Evolutionary conservation across 2,329 filamentous ascomycete genomes (phyloP), one percentile per base, ranked within the genome.

Genomic region (Penicillium sp.): DNA sequence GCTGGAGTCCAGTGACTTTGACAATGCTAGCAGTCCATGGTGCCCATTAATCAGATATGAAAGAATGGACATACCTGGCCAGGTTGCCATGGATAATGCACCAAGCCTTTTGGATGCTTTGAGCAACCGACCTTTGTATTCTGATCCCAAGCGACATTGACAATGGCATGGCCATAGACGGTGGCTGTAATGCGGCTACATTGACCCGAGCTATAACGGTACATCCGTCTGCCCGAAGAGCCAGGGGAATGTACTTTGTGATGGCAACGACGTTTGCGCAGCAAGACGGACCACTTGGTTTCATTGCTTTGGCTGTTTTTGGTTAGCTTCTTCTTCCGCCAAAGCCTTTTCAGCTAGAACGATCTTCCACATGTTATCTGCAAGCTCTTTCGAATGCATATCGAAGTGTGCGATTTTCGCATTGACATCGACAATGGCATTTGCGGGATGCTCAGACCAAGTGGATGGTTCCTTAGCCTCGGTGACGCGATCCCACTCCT

Each of bases 401-500:
- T 77, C 74, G 3, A 59, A 59, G 27, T 67, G 49, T 9, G 37
- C 48, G 9, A 76, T 69, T 40, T 68, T 63, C 13, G 56, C 19
- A 17, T 62, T 62, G 10, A 70, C 62, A 13, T 70, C 64, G 10
- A 60, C 33, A 12, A 72, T 38, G 43, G 64, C 58, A 12, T 40
- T 50, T 48, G 61, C 42, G 37, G 71, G 43, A 29, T 55, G 62
- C n/a, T 57, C 46, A 29, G 61, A 40, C 73, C 73, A 76, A 21
- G 62, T 60, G 21, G 52, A 54, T 12, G 31, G 31, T 21, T 71
- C 68, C 25, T 53, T 9, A 4, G 64, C 55, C 21, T 52, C 56
- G 13, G 73, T 70, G 42, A 78, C 59, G 10, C 33, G 27, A 61
- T 80, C 77, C 77, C 77, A 80, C 1, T 58, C 25, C 50, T 80